Evolutionary conservation across 495 filamentous ascomycete species (phyloP).

Genomic region (Aspergillus nidulans): DNA sequence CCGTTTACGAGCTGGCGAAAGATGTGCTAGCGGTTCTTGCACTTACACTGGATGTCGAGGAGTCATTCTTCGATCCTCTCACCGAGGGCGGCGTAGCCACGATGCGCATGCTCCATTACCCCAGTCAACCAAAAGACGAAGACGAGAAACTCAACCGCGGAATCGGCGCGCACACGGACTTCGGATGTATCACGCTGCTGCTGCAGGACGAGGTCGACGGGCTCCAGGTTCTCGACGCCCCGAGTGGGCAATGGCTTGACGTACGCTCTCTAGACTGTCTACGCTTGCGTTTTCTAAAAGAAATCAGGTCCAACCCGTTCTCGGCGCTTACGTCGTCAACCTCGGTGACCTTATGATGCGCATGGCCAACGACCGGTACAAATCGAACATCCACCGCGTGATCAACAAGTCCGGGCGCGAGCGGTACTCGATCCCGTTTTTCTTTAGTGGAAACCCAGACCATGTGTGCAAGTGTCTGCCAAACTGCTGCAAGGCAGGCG

Average conservation of each 20-base stretch:
- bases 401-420: slow-evolving; percentile 41
- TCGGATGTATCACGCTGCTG: slow-evolving; percentile 41
- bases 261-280: slow-evolving; percentile 28
- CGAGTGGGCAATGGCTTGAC: slow-evolving; percentile 37
- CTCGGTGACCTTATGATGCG: slow-evolving; percentile 56
- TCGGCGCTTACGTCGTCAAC: slow-evolving; percentile 52
- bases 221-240: slow-evolving; percentile 49
- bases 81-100: slow-evolving; percentile 37
- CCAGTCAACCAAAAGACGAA: slow-evolving; percentile 38
- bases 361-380: slow-evolving; percentile 56
- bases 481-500: slow-evolving; percentile 35
- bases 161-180: slow-evolving; percentile 47
- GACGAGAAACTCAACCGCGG: slow-evolving; percentile 36
- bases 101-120: slow-evolving; percentile 41
- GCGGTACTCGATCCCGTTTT: slow-evolving; percentile 60
- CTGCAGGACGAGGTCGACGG: slow-evolving; percentile 47
- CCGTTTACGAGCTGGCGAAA: slow-evolving; percentile 29
- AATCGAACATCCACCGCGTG: slow-evolving; percentile 52
- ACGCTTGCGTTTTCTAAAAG: no score
- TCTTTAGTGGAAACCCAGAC: slow-evolving; percentile 52
- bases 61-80: slow-evolving; percentile 27
- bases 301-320: slow-evolving; percentile 39
- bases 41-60: slow-evolving; percentile 33
- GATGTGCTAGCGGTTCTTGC: slow-evolving; percentile 27
- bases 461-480: slow-evolving; percentile 51